Conservation (phyloP, 2,329 filamentous ascomycete species). For the Epichloe brachyelytri region DNA sequence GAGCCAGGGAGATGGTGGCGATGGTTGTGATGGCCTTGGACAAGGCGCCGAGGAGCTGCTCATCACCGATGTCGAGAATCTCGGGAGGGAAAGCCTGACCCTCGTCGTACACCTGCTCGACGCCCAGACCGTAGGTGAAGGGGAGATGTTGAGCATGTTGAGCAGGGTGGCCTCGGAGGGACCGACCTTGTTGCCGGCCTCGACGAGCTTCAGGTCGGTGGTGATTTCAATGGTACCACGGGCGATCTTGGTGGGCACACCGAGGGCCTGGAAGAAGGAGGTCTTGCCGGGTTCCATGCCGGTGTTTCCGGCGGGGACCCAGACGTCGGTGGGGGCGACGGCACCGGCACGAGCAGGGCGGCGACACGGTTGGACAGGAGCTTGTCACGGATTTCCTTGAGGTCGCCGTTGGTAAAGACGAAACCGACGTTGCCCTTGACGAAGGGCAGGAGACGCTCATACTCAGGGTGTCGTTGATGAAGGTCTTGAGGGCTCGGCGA, state of each 20-base stretch:
- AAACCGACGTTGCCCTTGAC: slow-evolving; percentile 98
- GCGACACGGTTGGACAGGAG: slow-evolving; percentile 96
- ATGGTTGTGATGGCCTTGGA: slow-evolving; percentile 72
- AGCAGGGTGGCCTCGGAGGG: slow-evolving; percentile 96
- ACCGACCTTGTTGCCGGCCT: slow-evolving; percentile 87
- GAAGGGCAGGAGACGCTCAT: slow-evolving; percentile 91
- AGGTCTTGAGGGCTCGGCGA: slow-evolving; percentile 93
- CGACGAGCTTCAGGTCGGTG: slow-evolving; percentile 92
- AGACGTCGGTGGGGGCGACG: slow-evolving; percentile 86
- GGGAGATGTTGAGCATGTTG: slow-evolving; percentile 99
- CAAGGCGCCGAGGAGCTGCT: slow-evolving; percentile 81
- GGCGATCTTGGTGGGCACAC: slow-evolving; percentile 99
- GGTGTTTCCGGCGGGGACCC: slow-evolving; percentile 94
- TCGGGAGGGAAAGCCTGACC: slow-evolving; percentile 80
- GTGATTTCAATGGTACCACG: slow-evolving; percentile 99
- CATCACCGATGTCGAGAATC: slow-evolving; percentile 89
- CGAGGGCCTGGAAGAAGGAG: slow-evolving; percentile 99
- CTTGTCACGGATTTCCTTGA: slow-evolving; percentile 86
- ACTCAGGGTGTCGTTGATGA: slow-evolving; percentile 82
- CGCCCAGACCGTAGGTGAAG: slow-evolving; percentile 98
- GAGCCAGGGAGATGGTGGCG: slow-evolving; percentile 77
- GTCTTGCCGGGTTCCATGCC: slow-evolving; percentile 99
- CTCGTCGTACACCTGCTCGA: slow-evolving; percentile 92
- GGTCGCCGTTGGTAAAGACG: slow-evolving; percentile 97
- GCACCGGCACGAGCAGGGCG: slow-evolving; percentile 95